Percentiles rank a stretch among this genome's conserved stretches.
Evolutionary conservation across 2,329 filamentous ascomycete species (phyloP).

Genomic region (Colletotrichum godetiae): DNA sequence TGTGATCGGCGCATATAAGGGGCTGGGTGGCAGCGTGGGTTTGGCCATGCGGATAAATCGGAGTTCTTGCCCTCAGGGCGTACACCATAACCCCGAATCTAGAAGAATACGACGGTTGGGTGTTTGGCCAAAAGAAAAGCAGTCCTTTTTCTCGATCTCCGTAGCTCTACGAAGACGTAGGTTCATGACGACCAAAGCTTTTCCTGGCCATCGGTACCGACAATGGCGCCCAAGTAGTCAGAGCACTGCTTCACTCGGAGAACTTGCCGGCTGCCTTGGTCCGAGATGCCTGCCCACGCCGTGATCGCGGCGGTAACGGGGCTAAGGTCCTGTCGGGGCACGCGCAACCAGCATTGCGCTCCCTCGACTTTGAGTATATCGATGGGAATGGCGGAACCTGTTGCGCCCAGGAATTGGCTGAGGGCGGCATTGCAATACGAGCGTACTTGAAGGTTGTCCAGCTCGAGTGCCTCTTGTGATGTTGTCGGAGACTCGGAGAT

Average conservation of each 20-base stretch:
- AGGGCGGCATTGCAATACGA: conserved; percentile 73
- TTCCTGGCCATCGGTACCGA: conserved; percentile 59
- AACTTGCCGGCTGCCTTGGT: conserved; percentile 57
- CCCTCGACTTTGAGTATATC: conserved; percentile 75
- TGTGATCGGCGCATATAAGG: conserved; percentile 33
- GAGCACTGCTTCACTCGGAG: conserved; percentile 68
- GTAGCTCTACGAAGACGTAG: neutral
- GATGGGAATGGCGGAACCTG: conserved; percentile 73
- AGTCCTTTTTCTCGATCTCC: neutral
- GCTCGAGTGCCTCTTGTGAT: conserved; percentile 32
- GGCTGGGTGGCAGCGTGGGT: conserved; percentile 28
- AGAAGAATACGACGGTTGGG: conserved; percentile 33
- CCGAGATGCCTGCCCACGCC: conserved; percentile 67
- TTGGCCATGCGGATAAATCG: conserved; percentile 35
- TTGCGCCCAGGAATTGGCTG: conserved; percentile 75
- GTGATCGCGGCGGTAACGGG: conserved; percentile 73
- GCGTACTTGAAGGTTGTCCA: conserved; percentile 73
- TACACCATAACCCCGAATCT: conserved; percentile 31
- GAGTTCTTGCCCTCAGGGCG: conserved; percentile 33
- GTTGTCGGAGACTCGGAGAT: conserved; percentile 41
- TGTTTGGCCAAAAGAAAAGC: conserved; percentile 9
- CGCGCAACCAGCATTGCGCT: conserved; percentile 70
- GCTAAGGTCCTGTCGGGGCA: conserved; percentile 70
- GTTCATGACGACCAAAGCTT: conserved; percentile 62
- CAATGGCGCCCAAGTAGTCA: conserved; percentile 72